phyloP scores from a whole-genome alignment of 768 basidiomycete species.

The Psilocybe sp. region DNA sequence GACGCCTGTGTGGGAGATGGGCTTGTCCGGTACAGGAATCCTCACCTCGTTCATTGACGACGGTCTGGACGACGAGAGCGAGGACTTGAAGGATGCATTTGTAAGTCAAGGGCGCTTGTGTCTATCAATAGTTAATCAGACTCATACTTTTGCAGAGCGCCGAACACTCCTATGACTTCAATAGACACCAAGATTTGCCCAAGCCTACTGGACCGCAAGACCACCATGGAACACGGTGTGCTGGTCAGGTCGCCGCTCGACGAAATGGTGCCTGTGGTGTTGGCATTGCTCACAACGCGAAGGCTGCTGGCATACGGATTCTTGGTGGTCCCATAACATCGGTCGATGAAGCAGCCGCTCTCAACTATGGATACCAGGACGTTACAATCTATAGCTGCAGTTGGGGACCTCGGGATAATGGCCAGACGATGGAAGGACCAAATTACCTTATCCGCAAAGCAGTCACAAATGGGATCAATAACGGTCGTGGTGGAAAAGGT shows the following conservation, averaged over 20 bases:
- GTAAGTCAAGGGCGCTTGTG: slow-evolving; percentile 45
- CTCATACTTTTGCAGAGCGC: slow-evolving; percentile 63
- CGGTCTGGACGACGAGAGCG: slow-evolving; percentile 83
- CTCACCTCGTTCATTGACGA: slow-evolving; percentile 90
- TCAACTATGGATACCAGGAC: slow-evolving; percentile 90
- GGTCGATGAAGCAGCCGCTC: slow-evolving; percentile 89
- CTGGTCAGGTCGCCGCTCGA: slow-evolving; percentile 90
- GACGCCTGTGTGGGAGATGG: slow-evolving; percentile 85
- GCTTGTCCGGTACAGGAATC: slow-evolving; percentile 82
- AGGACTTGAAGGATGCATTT: slow-evolving; percentile 88
- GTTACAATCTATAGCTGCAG: slow-evolving; percentile 92
- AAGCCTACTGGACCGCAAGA: slow-evolving; percentile 84
- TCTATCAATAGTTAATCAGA: not conserved
- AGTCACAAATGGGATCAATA: slow-evolving; percentile 87
- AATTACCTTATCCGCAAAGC: slow-evolving; percentile 88
- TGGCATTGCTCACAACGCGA: slow-evolving; percentile 90
- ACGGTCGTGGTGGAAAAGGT: slow-evolving; percentile 87
- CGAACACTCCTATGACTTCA: slow-evolving; percentile 90
- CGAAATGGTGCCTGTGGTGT: slow-evolving; percentile 93
- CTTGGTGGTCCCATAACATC: slow-evolving; percentile 92
- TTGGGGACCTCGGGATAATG: slow-evolving; percentile 97
- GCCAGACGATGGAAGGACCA: slow-evolving; percentile 90
- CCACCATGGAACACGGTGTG: slow-evolving; percentile 96
- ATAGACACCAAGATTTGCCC: slow-evolving; percentile 85
- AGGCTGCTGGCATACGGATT: slow-evolving; percentile 91